Evolutionary conservation across 148 eudicot genomes (phyloP).

Genomic region (Cornus florida): DNA sequence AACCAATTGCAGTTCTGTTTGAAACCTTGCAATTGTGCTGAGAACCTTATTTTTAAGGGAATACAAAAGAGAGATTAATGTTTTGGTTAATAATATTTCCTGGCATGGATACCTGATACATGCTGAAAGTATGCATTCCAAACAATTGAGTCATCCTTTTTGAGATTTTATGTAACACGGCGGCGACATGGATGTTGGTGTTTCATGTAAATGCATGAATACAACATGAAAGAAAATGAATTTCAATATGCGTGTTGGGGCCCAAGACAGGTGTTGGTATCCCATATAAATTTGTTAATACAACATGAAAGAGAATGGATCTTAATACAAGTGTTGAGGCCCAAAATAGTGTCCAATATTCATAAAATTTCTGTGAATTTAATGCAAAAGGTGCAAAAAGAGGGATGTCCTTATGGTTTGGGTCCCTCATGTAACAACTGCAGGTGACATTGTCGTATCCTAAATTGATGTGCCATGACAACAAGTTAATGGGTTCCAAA

Average conservation of each 20-base stretch:
- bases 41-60: too few relatives aligned
- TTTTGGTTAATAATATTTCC: too few relatives aligned
- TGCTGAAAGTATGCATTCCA: not conserved
- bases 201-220: not conserved
- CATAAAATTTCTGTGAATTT: too few relatives aligned
- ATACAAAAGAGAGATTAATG: too few relatives aligned
- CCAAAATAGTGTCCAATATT: not conserved
- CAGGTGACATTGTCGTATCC: not conserved
- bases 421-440: not conserved
- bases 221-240: not conserved
- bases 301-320: not conserved
- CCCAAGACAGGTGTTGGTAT: too few relatives aligned
- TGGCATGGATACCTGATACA: too few relatives aligned
- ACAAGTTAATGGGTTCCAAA: not conserved
- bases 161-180: not conserved
- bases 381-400: not conserved
- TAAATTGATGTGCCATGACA: not conserved
- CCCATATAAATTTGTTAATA: too few relatives aligned
- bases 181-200: not conserved
- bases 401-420: too few relatives aligned
- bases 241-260: too few relatives aligned
- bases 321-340: not conserved
- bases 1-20: too few relatives aligned
- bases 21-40: too few relatives aligned
- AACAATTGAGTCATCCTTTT: not conserved